These are phyloP conservation scores for Aspergillus incahuasiensis DNA, from an alignment of 495 filamentous ascomycete genomes.

Conservation along the genomic window DNA sequence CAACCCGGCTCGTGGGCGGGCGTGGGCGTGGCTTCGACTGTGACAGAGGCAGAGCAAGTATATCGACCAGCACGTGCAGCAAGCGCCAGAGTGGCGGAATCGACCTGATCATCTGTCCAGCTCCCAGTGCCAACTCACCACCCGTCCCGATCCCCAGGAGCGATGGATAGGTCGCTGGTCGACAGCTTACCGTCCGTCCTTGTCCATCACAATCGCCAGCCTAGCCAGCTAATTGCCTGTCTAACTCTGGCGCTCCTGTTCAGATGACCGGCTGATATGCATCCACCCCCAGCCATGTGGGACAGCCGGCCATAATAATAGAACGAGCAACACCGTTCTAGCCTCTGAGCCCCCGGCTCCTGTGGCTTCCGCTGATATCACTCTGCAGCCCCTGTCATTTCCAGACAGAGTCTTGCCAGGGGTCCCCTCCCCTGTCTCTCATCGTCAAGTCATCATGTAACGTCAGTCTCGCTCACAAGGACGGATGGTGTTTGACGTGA, in stretches of 20 bases:
- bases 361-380: constrained; percentile 6
- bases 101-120: neutral
- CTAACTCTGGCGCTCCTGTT: neutral
- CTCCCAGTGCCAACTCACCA: neutral
- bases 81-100: neutral
- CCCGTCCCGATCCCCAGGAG: neutral
- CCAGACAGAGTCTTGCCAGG: neutral
- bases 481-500: constrained; percentile 19
- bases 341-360: neutral
- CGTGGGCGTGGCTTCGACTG: neutral
- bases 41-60: neutral
- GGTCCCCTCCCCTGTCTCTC: neutral
- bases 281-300: constrained; percentile 11
- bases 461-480: constrained; percentile 20
- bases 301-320: constrained; percentile 6
- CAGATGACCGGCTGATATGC: constrained; percentile 9
- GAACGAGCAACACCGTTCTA: constrained; percentile 5
- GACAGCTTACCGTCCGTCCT: neutral
- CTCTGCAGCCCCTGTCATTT: constrained; percentile 4
- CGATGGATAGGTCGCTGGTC: neutral
- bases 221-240: neutral
- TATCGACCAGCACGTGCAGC: neutral
- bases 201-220: neutral
- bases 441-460: constrained; percentile 3
- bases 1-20: neutral